These are phyloP conservation scores for Plantago elongata DNA, from an alignment of 257 asterid genomes.

Conservation along the genomic window DNA sequence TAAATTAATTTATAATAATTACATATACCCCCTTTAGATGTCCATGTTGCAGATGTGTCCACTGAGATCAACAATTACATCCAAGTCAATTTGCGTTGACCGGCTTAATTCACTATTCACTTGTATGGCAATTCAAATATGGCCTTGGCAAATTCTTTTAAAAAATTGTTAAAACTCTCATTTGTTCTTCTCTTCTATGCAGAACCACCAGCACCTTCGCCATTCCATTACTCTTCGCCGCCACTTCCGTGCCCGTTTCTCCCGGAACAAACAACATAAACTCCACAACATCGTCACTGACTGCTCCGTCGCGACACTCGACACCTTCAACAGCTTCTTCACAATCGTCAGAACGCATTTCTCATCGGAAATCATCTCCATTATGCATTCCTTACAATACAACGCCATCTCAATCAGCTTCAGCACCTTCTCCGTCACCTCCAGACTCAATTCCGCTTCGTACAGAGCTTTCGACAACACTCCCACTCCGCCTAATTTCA, in stretches of 20 bases:
- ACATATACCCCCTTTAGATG: no score
- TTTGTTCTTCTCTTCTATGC: no score
- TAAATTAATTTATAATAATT: no score
- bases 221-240: conserved; percentile 57
- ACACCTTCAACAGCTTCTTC: conserved; percentile 60
- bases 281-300: conserved; percentile 78
- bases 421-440: conserved; percentile 42
- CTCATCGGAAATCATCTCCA: conserved; percentile 38
- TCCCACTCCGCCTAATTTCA: conserved; percentile 47
- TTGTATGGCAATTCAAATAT: no score
- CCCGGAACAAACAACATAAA: conserved; percentile 61
- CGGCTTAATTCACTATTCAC: no score
- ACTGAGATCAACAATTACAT: no score
- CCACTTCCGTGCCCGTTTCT: conserved; percentile 52
- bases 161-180: no score
- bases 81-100: no score
- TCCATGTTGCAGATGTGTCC: no score
- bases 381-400: conserved; percentile 61
- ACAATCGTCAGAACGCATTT: conserved; percentile 44
- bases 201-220: conserved; percentile 57
- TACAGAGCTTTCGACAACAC: conserved; percentile 38
- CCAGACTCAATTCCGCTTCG: conserved; percentile 37
- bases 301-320: conserved; percentile 61
- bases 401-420: conserved; percentile 49
- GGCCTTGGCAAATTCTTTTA: no score